Evolutionary conservation across 805 yeast genomes (phyloP).

Genomic region (Novakomyces olei): DNA sequence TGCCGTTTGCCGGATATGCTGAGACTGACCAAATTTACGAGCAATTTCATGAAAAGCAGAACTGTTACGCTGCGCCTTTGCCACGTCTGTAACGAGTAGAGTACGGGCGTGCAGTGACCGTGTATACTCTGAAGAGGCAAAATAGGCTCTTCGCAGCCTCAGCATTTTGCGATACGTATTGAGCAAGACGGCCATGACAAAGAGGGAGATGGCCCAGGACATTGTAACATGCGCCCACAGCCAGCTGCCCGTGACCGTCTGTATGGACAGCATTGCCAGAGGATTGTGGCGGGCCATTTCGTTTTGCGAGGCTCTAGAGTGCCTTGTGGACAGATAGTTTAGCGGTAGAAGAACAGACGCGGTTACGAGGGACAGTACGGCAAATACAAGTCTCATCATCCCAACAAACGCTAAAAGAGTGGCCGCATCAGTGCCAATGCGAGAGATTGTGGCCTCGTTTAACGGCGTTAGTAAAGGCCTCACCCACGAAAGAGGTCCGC

Average conservation of each 20-base stretch:
- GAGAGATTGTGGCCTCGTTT: conserved; percentile 12
- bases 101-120: conserved; percentile 14
- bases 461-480: conserved; percentile 8
- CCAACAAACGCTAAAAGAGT: conserved; percentile 14
- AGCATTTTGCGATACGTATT: conserved; percentile 13
- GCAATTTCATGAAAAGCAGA: conserved; percentile 11
- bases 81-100: conserved; percentile 15
- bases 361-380: conserved; percentile 14
- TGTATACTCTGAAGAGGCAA: conserved; percentile 11
- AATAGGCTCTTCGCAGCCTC: conserved; percentile 11
- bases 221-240: conserved; percentile 17
- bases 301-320: conserved; percentile 10
- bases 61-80: conserved; percentile 11
- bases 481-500: conserved; percentile 12
- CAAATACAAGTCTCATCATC: conserved; percentile 16
- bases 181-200: conserved; percentile 14
- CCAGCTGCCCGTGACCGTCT: conserved; percentile 14
- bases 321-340: conserved; percentile 15
- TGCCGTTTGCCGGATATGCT: conserved; percentile 10
- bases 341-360: conserved; percentile 18
- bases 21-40: conserved; percentile 1
- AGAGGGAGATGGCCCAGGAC: conserved; percentile 14
- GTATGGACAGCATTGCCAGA: conserved; percentile 18
- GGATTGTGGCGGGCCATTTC: too few relatives aligned
- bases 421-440: conserved; percentile 18